Conservation (phyloP, 1,284 basidiomycete species). For the Trichosporon faecale region DNA sequence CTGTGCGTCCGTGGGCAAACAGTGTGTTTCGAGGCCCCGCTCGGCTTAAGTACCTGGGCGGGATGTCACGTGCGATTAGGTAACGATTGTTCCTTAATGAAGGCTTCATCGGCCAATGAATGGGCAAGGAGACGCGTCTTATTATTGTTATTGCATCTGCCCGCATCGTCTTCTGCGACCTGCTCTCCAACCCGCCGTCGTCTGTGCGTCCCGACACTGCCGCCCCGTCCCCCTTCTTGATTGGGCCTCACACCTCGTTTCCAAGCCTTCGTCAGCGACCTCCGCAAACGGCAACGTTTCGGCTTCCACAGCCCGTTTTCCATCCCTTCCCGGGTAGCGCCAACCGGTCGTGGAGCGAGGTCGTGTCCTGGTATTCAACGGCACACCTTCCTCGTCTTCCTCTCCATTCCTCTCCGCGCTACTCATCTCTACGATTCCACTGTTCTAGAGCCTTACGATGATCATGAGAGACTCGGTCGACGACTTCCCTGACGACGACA, state of each 20-base stretch:
- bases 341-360: conserved; percentile 1
- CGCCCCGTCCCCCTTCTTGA: not conserved
- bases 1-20: not conserved
- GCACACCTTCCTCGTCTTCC: not conserved
- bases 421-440: not conserved
- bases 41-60: not conserved
- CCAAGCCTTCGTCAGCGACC: not conserved
- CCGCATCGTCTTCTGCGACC: not conserved
- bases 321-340: not conserved
- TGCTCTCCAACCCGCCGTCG: not conserved
- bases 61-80: not conserved
- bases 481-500: conserved; percentile 23
- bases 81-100: not conserved
- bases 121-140: not conserved
- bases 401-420: not conserved
- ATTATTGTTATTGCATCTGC: conserved; percentile 1
- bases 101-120: not conserved
- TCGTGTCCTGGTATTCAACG: not conserved
- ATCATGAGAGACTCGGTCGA: conserved; percentile 5
- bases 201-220: not conserved
- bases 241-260: not conserved
- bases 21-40: not conserved
- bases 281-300: not conserved
- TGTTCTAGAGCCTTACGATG: not conserved
- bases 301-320: not conserved